phyloP scores from a whole-genome alignment of 371 early-diverging fungal genomes.

The Lichtheimia corymbifera region DNA sequence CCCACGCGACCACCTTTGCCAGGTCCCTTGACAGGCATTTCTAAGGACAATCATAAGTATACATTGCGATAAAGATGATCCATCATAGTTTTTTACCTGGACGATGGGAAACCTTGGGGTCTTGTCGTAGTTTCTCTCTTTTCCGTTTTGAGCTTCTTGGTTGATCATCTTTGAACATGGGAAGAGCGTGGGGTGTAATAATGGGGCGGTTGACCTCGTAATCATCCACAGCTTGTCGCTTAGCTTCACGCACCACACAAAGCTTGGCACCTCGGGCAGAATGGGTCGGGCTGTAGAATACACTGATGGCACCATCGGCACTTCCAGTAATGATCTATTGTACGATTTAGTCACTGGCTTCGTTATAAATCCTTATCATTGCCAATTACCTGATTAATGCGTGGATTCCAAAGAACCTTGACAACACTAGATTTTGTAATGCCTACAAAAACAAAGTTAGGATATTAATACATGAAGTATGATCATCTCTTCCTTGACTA shows the following conservation, averaged over 20 bases:
- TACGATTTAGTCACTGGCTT: neutral
- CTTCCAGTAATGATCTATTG: conserved; percentile 74
- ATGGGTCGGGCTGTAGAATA: conserved; percentile 76
- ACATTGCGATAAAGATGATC: neutral
- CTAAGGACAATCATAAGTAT: conserved; percentile 26
- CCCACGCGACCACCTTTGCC: conserved; percentile 88
- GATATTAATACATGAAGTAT: too few species aligned
- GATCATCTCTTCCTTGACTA: neutral
- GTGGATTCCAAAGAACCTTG: conserved; percentile 83
- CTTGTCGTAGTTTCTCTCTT: conserved; percentile 73
- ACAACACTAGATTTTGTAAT: conserved; percentile 71
- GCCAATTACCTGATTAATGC: conserved; percentile 74
- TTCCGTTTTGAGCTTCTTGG: conserved; percentile 71
- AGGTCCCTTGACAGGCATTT: conserved; percentile 79
- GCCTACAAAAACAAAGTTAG: conserved; percentile 18
- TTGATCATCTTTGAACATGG: conserved; percentile 82
- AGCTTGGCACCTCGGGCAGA: conserved; percentile 80
- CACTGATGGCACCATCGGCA: conserved; percentile 72
- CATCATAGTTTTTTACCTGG: conserved; percentile 55
- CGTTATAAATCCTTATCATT: neutral
- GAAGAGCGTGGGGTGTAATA: conserved; percentile 86
- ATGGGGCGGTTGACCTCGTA: conserved; percentile 72
- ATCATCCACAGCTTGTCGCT: conserved; percentile 69
- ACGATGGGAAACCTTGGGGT: conserved; percentile 72
- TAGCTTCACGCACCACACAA: conserved; percentile 67